Evolutionary conservation across 805 yeast genomes (phyloP).

Genomic region (Kuraishia hungarica): DNA sequence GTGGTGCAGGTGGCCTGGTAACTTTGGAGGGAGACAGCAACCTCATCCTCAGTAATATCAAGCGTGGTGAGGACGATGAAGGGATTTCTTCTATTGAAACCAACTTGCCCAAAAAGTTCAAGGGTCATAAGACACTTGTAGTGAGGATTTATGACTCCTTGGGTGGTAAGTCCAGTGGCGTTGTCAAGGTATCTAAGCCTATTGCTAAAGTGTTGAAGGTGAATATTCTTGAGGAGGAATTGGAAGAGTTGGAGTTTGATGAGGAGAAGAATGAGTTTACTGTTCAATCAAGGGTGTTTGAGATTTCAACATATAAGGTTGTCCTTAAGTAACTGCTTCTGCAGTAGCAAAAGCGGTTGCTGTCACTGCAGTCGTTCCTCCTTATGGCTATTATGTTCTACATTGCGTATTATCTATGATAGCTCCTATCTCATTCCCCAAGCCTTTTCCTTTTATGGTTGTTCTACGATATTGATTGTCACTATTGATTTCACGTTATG

Average conservation of each 20-base stretch:
- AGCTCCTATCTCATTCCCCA: too few species aligned
- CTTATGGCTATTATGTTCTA: too few species aligned
- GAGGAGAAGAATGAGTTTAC: constrained; percentile 18
- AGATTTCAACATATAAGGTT: constrained; percentile 58
- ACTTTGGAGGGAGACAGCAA: constrained; percentile 40
- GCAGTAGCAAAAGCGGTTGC: too few species aligned
- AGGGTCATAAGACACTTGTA: constrained; percentile 44
- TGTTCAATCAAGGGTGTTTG: constrained; percentile 63
- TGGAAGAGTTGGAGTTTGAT: constrained; percentile 28
- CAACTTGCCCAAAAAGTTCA: constrained; percentile 31
- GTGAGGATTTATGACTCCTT: constrained; percentile 79
- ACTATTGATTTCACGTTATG: too few species aligned
- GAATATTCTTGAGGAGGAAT: constrained; percentile 48
- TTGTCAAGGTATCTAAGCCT: constrained; percentile 31
- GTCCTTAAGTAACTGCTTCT: constrained; percentile 19
- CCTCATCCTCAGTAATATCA: constrained; percentile 66
- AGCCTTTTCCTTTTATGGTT: background rate
- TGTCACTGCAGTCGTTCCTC: too few species aligned
- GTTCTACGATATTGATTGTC: background rate
- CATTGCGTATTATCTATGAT: too few species aligned
- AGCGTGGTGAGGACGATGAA: constrained; percentile 81
- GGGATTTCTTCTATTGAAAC: constrained; percentile 36
- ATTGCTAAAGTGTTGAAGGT: constrained; percentile 43
- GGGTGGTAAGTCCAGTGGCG: constrained; percentile 67
- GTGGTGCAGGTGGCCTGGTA: constrained; percentile 10